phyloP scores from a whole-genome alignment of 164 flowering plant genomes.

The Buxus sempervirens region DNA sequence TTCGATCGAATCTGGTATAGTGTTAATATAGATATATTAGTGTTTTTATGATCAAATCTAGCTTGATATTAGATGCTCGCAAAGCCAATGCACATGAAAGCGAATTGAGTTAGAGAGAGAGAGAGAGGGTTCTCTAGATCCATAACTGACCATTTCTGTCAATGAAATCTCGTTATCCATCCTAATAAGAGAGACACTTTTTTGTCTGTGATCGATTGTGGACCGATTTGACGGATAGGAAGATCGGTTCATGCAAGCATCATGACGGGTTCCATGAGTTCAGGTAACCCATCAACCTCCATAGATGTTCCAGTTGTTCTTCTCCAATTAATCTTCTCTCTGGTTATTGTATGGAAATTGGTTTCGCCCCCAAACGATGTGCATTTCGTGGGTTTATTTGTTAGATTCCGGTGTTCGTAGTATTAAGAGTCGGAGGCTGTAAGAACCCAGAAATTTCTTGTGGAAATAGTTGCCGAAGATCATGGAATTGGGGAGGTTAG shows the following conservation, averaged over 20 bases:
- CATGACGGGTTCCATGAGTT: slow-evolving; percentile 5
- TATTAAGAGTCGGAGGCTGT: neutral
- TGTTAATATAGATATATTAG: too few species aligned
- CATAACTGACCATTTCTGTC: too few species aligned
- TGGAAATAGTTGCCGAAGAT: slow-evolving; percentile 6
- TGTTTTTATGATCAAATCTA: neutral
- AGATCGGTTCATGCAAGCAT: neutral
- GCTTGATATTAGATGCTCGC: neutral
- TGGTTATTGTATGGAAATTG: neutral
- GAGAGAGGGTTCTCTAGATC: neutral
- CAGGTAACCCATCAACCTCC: slow-evolving; percentile 2
- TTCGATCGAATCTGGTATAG: too few species aligned
- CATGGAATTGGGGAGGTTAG: neutral
- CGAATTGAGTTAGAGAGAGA: neutral
- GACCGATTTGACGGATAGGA: neutral
- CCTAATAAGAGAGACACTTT: neutral
- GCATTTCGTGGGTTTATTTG: neutral
- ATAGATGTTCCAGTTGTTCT: slow-evolving; percentile 1
- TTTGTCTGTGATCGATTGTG: neutral
- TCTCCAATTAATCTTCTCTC: neutral
- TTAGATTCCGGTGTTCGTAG: neutral
- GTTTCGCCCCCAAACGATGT: neutral
- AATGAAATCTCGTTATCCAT: neutral
- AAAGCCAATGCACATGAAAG: neutral
- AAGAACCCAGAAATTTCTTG: neutral